Evolutionary conservation across 805 yeast species (phyloP).

Genomic region (Schwanniomyces polymorphus): DNA sequence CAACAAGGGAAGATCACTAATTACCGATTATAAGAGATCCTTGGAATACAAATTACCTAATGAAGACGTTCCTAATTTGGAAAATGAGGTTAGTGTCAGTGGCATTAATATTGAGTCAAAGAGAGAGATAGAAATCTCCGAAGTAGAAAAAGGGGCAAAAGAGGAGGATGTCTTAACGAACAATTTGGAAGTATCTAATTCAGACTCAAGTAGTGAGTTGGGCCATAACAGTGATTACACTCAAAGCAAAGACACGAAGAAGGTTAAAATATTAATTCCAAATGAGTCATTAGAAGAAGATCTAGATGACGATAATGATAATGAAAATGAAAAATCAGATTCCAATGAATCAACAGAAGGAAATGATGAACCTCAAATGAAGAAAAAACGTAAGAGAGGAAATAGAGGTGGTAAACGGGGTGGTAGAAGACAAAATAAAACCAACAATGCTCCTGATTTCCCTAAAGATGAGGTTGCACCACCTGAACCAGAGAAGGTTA

Average conservation of each 20-base stretch:
- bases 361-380: conserved; percentile 16
- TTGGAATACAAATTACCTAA: not conserved
- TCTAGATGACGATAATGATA: conserved; percentile 2
- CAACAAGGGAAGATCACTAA: conserved; percentile 25
- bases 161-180: not conserved
- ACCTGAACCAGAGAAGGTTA: conserved; percentile 12
- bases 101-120: conserved; percentile 14
- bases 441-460: conserved; percentile 2
- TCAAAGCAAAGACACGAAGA: conserved; percentile 7
- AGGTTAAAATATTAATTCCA: conserved; percentile 22
- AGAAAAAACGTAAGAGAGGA: conserved; percentile 78
- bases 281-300: conserved; percentile 11
- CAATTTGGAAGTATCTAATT: conserved; percentile 3
- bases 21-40: conserved; percentile 17
- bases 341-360: conserved; percentile 3
- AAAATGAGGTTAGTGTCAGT: conserved; percentile 14
- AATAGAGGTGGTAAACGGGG: conserved; percentile 76
- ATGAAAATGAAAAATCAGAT: not conserved
- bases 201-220: conserved; percentile 4
- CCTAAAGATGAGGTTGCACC: conserved; percentile 10
- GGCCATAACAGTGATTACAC: not conserved
- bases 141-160: conserved; percentile 3
- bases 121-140: conserved; percentile 6
- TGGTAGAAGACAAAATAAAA: conserved; percentile 26
- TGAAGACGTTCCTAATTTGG: conserved; percentile 1